phyloP scores from a whole-genome alignment of 2,329 filamentous ascomycete genomes.

The Colletotrichum eremochloae region DNA sequence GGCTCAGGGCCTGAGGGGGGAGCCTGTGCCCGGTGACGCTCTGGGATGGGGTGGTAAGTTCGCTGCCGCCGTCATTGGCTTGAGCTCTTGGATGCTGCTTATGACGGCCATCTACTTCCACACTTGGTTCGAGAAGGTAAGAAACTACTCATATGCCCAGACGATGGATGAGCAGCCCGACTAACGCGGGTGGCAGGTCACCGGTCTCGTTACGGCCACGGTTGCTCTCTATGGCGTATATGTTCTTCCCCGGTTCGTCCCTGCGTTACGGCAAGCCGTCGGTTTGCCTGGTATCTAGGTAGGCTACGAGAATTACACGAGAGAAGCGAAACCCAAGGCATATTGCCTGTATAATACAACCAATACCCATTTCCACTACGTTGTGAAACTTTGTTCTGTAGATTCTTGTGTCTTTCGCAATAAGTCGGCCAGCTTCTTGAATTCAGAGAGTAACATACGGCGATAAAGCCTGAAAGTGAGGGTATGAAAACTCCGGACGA shows the following conservation, averaged over 20 bases:
- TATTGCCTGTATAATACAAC: neutral
- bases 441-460: neutral
- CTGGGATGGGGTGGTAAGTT: constrained; percentile 67
- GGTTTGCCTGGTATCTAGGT: constrained; percentile 67
- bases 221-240: constrained; percentile 64
- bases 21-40: constrained; percentile 21
- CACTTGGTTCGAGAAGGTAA: constrained; percentile 96
- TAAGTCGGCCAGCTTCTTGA: neutral
- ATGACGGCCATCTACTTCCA: constrained; percentile 99
- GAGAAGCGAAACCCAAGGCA: neutral
- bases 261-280: constrained; percentile 59
- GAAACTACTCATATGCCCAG: constrained; percentile 43
- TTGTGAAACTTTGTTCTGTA: neutral
- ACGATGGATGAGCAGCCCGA: neutral
- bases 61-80: constrained; percentile 71
- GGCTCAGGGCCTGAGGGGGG: constrained; percentile 43
- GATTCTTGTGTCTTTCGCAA: neutral
- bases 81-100: constrained; percentile 95
- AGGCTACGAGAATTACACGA: constrained; percentile 22
- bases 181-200: constrained; percentile 58
- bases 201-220: constrained; percentile 64
- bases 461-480: neutral
- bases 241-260: constrained; percentile 64
- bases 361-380: constrained; percentile 4
- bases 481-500: neutral